These are phyloP conservation scores for Xylaria castorea DNA, from an alignment of 495 filamentous ascomycete genomes.

Conservation along the genomic window DNA sequence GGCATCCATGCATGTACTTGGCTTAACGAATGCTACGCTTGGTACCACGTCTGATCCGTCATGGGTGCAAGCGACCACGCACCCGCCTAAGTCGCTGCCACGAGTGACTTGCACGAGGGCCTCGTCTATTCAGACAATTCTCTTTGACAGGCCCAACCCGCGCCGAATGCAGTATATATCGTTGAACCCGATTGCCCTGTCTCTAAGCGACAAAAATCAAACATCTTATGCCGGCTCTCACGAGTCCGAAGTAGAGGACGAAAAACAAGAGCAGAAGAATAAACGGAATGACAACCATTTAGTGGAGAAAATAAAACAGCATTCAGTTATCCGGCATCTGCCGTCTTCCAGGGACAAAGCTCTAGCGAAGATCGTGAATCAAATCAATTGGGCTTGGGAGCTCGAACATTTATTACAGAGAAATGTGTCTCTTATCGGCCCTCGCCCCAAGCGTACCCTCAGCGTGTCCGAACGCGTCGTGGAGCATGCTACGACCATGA, in stretches of 20 bases:
- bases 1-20: constrained; percentile 83
- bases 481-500: constrained; percentile 85
- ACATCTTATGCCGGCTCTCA: constrained; percentile 41
- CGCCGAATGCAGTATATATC: constrained; percentile 97
- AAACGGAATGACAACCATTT: constrained; percentile 63
- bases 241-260: constrained; percentile 67
- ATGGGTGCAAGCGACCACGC: constrained; percentile 72
- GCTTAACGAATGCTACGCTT: constrained; percentile 69
- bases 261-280: constrained; percentile 63
- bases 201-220: constrained; percentile 75
- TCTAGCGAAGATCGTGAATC: constrained; percentile 83
- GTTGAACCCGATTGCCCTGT: constrained; percentile 84
- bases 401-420: constrained; percentile 81
- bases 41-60: constrained; percentile 65
- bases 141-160: constrained; percentile 87
- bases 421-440: constrained; percentile 82
- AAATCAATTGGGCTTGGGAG: constrained; percentile 96
- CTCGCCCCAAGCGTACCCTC: constrained; percentile 79
- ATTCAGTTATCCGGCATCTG: constrained; percentile 78
- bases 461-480: constrained; percentile 96
- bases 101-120: constrained; percentile 72
- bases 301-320: constrained; percentile 87
- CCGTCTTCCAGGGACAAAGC: constrained; percentile 83
- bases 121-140: constrained; percentile 81
- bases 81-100: constrained; percentile 64